Evolutionary conservation across 805 yeast species (phyloP), one percentile per base, ranked within the genome.

Genomic region (baker's yeast (Saccharomyces cerevisiae)): DNA sequence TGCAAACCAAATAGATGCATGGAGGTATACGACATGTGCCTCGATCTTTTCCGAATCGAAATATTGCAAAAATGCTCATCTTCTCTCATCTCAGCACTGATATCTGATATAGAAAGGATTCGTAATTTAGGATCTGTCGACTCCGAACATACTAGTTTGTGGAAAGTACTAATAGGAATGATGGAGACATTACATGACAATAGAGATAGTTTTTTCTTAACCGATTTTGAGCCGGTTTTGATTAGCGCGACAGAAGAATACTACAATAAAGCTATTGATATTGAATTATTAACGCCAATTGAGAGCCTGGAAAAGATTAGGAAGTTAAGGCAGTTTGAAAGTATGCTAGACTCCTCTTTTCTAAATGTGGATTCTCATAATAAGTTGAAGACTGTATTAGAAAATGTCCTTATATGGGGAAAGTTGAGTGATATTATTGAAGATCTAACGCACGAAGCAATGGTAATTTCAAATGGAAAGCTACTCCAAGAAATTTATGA

Each of bases 11-110:
- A 76, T 53, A 83, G 80, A 60, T 71, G 81, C 51, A 81, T 86
- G 3, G 72, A 83, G 54, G 76, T 85, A 2, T 85, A 84, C 63
- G 96, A 90, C 64, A 75, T 84, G 49, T 95, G 96, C 0, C 74
- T 89, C 26, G 78, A 77, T 31, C 67, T 83, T 8, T 90, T 89
- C 66, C 79, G 85, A 55, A 83, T 81, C 41, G 71, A 75, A 27
- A 75, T 89, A 6, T 70, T 90, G 36, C 77, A 79, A 55, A 70
- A 73, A 49, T 72, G 81, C 36, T 64, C 76, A 50, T 73, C 76
- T 52, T 73, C 74, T 46, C 73, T 88, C 14, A 89, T 89, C 1
- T 58, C 65, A 4, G 70, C 71, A 31, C 67, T 86, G 52, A 78
- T 61, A 5, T 47, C 41, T 1, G 56, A 58, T 8, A 51, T 64